Evolutionary conservation across 352 stramenopile species (phyloP), one percentile per base, ranked within the genome.

Genomic region (Pythium phragmiticola): DNA sequence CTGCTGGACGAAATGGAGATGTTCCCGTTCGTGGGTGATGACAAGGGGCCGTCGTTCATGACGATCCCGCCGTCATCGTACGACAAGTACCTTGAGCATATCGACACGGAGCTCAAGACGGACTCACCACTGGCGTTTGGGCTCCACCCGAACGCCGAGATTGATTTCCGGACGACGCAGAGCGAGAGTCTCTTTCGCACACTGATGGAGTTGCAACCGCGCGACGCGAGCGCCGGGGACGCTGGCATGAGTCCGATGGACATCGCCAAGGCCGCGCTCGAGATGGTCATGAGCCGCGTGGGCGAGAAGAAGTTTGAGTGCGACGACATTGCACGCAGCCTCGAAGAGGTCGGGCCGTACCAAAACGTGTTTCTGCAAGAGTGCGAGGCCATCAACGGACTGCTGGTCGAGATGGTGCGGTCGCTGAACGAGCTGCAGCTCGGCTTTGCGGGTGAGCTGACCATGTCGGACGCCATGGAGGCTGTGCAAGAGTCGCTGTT

Each of bases 301-400:
- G 94, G 89, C 7, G 97, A 99, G 61, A 98, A 98, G 76, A 97
- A 94, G 60, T 99, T 99, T 68, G 96, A 99, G 63, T 90, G 97
- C 11, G 96, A 99, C 63, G 97, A 99, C 43, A 95, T 99, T 51
- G 68, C 85, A 7, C 84, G 91, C 37, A 92, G 75, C 37, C 66
- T 99, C 2, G 97, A 99, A 70, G 97, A 99, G 63, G 84, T 93
- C 60, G 78, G 96, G 55, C 68, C 97, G 83, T 98, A 97, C 70
- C 92, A 98, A 75, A 99, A 99, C 76, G 96, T 98, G 28, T 99
- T 99, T 64, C 84, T 99, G 16, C 96, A 99, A 74, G 97, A 99
- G 80, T 98, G 96, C 71, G 96, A 98, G 62, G 84, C 97, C n/a
- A 98, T 99, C 74, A 99, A 99, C 74, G 89, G 84, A 0, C 74